Percentiles rank a stretch among this genome's conserved stretches.
These are phyloP conservation scores for Bremia lactucae DNA, from an alignment of 352 stramenopile species.

Conservation along the genomic window DNA sequence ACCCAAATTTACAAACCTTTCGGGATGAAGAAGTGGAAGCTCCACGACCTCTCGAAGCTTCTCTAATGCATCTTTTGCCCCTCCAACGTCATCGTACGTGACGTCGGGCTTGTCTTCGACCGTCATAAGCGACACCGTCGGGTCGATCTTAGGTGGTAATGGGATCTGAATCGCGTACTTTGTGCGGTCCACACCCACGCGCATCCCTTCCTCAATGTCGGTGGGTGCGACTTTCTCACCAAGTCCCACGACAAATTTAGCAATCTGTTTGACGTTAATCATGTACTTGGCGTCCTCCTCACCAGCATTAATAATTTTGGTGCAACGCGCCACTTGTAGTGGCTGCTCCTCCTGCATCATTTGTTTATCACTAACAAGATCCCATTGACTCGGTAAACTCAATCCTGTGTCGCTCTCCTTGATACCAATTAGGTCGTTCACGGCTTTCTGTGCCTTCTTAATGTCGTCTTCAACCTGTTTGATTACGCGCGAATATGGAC, in stretches of 20 bases:
- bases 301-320: slow-evolving; percentile 90
- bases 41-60: slow-evolving; percentile 99
- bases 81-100: slow-evolving; percentile 99
- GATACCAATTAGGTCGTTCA: slow-evolving; percentile 91
- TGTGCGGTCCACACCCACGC: slow-evolving; percentile 95
- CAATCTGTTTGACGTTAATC: slow-evolving; percentile 99
- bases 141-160: slow-evolving; percentile 98
- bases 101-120: slow-evolving; percentile 99
- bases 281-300: slow-evolving; percentile 98
- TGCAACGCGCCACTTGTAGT: slow-evolving; percentile 94
- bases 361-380: slow-evolving; percentile 99
- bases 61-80: slow-evolving; percentile 96
- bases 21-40: slow-evolving; percentile 95
- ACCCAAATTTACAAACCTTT: slow-evolving; percentile 97
- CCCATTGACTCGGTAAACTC: slow-evolving; percentile 95
- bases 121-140: slow-evolving; percentile 91
- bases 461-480: slow-evolving; percentile 98
- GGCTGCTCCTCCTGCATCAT: slow-evolving; percentile 99
- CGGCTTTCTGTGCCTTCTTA: slow-evolving; percentile 91
- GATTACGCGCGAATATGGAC: slow-evolving; percentile 94
- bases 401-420: slow-evolving; percentile 99
- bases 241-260: slow-evolving; percentile 98
- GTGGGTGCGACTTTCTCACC: slow-evolving; percentile 98
- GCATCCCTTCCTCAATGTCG: slow-evolving; percentile 99
- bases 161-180: slow-evolving; percentile 98